Conservation (phyloP, 345 rosid genomes). For the Erodium maritimum region DNA sequence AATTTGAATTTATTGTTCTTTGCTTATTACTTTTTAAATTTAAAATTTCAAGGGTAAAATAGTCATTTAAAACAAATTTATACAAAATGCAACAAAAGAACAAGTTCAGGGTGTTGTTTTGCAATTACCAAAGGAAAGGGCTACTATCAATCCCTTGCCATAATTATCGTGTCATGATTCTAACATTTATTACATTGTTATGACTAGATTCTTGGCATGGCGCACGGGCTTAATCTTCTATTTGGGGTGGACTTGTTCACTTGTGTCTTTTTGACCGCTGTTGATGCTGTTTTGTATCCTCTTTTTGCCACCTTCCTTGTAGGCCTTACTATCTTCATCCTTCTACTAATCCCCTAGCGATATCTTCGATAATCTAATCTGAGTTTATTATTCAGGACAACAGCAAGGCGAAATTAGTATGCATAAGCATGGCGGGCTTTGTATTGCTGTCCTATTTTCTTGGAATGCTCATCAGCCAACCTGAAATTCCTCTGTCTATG, state of each 20-base stretch:
- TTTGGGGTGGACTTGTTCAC: slow-evolving; percentile 74
- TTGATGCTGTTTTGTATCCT: slow-evolving; percentile 76
- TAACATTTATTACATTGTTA: slow-evolving; percentile 12
- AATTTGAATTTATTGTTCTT: no score
- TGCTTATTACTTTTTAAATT: no score
- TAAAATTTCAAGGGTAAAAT: no score
- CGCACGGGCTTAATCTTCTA: slow-evolving; percentile 84
- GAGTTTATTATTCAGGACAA: slow-evolving; percentile 44
- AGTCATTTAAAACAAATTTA: no score
- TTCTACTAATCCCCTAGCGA: slow-evolving; percentile 3
- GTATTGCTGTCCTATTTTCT: slow-evolving; percentile 47
- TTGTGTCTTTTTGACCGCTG: slow-evolving; percentile 70
- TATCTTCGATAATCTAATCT: slow-evolving; percentile 9
- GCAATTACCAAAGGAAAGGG: no score
- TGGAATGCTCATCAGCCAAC: slow-evolving; percentile 68
- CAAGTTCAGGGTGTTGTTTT: no score
- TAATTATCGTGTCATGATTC: neutral
- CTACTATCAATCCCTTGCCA: neutral
- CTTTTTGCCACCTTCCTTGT: slow-evolving; percentile 68
- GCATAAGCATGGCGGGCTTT: slow-evolving; percentile 43
- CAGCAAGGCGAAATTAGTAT: slow-evolving; percentile 42
- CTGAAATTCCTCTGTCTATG: slow-evolving; percentile 56
- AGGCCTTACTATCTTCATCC: slow-evolving; percentile 13
- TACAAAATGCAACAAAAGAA: no score
- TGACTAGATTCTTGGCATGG: slow-evolving; percentile 78